These are phyloP conservation scores for Kokia cookei DNA, from an alignment of 441 rosid genomes.

Conservation along the genomic window DNA sequence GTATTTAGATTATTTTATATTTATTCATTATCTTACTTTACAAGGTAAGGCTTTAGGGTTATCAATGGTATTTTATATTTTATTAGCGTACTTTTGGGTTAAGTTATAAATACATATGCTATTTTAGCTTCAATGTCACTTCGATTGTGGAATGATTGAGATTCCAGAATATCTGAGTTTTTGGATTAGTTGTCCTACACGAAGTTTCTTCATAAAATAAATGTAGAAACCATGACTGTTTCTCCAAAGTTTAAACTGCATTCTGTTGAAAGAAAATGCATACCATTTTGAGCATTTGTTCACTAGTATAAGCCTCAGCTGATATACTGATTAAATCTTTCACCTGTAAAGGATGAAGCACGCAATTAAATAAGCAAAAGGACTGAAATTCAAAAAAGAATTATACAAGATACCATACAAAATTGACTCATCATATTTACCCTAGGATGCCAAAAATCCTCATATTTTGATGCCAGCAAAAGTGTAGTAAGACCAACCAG, in stretches of 20 bases:
- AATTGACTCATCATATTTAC: conserved; percentile 27
- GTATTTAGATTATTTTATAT: neutral
- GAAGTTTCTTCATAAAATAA: neutral
- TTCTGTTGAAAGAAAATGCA: neutral
- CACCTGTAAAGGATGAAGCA: conserved; percentile 37
- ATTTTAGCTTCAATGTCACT: neutral
- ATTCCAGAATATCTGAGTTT: neutral
- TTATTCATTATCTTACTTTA: neutral
- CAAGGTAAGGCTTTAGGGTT: neutral
- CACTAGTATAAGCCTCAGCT: conserved; percentile 80
- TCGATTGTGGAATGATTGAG: neutral
- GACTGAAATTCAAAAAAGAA: neutral
- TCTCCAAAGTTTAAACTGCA: neutral
- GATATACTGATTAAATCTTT: conserved; percentile 83
- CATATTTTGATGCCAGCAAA: conserved; percentile 85
- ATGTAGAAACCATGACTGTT: neutral
- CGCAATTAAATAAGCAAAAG: conserved; percentile 1
- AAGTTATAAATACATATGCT: neutral
- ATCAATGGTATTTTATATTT: neutral
- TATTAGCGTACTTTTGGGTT: neutral
- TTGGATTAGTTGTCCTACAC: neutral
- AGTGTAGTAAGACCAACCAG: conserved; percentile 84
- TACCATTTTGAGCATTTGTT: conserved; percentile 75
- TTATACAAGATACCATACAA: neutral
- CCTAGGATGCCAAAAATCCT: conserved; percentile 96